Percentiles rank a stretch among this genome's conserved stretches.
These are phyloP conservation scores for Leccinum rimulosum DNA, from an alignment of 768 basidiomycete species.

Conservation along the genomic window DNA sequence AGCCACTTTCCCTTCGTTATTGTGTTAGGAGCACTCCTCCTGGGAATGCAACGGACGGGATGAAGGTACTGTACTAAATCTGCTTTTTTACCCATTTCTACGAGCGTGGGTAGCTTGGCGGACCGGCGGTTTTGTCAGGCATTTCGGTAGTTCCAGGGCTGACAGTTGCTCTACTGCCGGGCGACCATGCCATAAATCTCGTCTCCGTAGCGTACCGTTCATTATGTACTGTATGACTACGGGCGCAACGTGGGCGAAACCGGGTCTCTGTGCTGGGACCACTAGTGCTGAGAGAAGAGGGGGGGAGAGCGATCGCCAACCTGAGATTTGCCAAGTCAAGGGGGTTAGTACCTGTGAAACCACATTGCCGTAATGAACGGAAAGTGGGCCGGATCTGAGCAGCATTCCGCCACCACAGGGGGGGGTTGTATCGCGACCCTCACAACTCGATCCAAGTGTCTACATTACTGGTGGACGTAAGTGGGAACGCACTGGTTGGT, in stretches of 20 bases:
- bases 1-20: background rate
- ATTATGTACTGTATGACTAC: constrained; percentile 17
- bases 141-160: constrained; percentile 10
- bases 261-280: background rate
- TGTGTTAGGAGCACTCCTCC: background rate
- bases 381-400: constrained; percentile 9
- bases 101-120: constrained; percentile 15
- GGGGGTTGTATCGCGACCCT: constrained; percentile 7
- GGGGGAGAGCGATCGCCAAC: constrained; percentile 19
- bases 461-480: constrained; percentile 16
- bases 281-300: background rate
- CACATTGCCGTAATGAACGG: constrained; percentile 29
- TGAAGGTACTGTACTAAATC: background rate
- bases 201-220: background rate
- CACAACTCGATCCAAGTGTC: background rate
- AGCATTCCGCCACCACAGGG: constrained; percentile 20
- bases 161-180: background rate
- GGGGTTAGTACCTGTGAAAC: constrained; percentile 4
- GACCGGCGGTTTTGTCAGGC: constrained; percentile 17
- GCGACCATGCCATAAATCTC: background rate
- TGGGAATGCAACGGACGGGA: background rate
- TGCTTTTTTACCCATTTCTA: constrained; percentile 13
- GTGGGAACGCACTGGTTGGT: background rate
- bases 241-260: background rate
- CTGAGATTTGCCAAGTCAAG: constrained; percentile 21